Conservation (phyloP, 345 rosid species). For the Aquilaria malaccensis region DNA sequence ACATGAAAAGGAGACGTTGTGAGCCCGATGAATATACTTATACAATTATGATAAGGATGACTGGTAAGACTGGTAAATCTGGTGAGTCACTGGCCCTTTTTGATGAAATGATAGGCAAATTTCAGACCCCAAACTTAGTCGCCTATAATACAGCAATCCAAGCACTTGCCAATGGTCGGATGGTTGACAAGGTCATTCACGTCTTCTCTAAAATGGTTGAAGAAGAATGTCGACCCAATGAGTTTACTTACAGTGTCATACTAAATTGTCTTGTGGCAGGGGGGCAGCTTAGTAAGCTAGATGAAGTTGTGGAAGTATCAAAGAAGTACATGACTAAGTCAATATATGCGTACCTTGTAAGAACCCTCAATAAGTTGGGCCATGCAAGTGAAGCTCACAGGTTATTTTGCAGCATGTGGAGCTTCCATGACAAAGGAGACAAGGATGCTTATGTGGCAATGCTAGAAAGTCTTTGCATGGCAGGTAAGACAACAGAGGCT, state of each 20-base stretch:
- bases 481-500: slow-evolving; percentile 75
- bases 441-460: slow-evolving; percentile 57
- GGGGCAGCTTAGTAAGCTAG: slow-evolving; percentile 63
- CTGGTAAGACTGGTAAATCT: slow-evolving; percentile 61
- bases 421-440: slow-evolving; percentile 68
- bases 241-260: slow-evolving; percentile 59
- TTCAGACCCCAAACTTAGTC: slow-evolving; percentile 43
- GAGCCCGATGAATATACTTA: slow-evolving; percentile 72
- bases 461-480: slow-evolving; percentile 69
- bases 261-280: slow-evolving; percentile 51
- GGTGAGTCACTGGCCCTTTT: slow-evolving; percentile 51
- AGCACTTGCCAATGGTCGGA: slow-evolving; percentile 54
- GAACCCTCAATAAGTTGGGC: slow-evolving; percentile 63
- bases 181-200: slow-evolving; percentile 64
- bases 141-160: slow-evolving; percentile 75
- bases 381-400: slow-evolving; percentile 81
- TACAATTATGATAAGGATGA: slow-evolving; percentile 80
- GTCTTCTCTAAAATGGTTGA: slow-evolving; percentile 76
- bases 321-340: slow-evolving; percentile 61
- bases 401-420: slow-evolving; percentile 90
- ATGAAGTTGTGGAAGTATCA: slow-evolving; percentile 56
- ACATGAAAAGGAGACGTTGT: slow-evolving; percentile 65
- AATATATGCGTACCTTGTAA: slow-evolving; percentile 71
- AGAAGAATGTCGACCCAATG: slow-evolving; percentile 50
- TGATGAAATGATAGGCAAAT: slow-evolving; percentile 62